These are phyloP conservation scores for Boletus reticulatus DNA, from an alignment of 768 basidiomycete species.

Conservation along the genomic window DNA sequence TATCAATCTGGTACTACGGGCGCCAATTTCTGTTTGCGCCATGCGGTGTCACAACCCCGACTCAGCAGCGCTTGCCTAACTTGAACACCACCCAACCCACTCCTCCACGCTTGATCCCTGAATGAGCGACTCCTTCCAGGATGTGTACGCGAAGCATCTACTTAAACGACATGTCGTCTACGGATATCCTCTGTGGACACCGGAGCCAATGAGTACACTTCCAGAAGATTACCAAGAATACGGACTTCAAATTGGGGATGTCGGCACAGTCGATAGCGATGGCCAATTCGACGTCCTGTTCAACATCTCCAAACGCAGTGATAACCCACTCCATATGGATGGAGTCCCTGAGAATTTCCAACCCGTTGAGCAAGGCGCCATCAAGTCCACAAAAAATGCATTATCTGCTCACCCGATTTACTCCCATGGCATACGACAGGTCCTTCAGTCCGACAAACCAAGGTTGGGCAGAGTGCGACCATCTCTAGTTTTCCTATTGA, in stretches of 20 bases:
- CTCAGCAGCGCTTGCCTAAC: too few species aligned
- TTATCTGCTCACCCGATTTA: neutral
- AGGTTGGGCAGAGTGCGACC: neutral
- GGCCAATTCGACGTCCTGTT: neutral
- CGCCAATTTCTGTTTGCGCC: too few species aligned
- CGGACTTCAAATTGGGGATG: conserved; percentile 1
- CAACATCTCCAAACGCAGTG: neutral
- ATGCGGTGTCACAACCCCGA: too few species aligned
- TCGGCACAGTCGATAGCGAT: neutral
- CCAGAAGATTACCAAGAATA: neutral
- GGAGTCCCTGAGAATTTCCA: neutral
- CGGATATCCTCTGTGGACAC: neutral
- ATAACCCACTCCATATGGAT: neutral
- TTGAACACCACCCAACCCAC: too few species aligned
- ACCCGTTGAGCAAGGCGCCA: neutral
- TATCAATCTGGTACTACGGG: too few species aligned
- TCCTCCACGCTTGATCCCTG: too few species aligned
- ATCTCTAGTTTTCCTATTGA: neutral
- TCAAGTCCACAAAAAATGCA: neutral
- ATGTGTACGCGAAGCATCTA: neutral
- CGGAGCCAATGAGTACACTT: neutral
- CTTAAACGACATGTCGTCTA: neutral
- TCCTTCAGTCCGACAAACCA: neutral
- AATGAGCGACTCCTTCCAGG: neutral
- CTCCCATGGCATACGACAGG: neutral